These are phyloP conservation scores for Leccinum sublutescens DNA, from an alignment of 768 basidiomycete genomes.

Conservation along the genomic window DNA sequence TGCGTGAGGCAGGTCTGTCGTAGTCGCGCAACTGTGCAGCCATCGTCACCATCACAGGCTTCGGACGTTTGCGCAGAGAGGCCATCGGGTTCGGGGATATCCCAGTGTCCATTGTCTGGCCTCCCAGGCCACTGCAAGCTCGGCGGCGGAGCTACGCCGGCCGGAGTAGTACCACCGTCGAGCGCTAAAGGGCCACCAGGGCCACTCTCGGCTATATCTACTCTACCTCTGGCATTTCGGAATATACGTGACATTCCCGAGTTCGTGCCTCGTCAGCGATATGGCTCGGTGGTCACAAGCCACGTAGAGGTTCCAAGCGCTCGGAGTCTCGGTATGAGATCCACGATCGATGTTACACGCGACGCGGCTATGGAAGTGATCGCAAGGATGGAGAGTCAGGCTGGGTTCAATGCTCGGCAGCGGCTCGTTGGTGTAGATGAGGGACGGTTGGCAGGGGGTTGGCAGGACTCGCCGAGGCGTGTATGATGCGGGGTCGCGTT, in stretches of 20 bases:
- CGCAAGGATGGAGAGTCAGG: conserved; percentile 25
- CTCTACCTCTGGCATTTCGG: conserved; percentile 1
- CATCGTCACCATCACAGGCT: conserved; percentile 25
- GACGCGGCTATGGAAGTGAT: conserved; percentile 23
- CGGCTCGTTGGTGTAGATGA: conserved; percentile 5
- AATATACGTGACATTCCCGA: conserved; percentile 23
- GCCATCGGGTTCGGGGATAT: conserved; percentile 19
- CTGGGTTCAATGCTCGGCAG: conserved; percentile 6
- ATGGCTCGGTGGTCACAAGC: neutral
- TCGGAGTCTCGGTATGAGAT: neutral
- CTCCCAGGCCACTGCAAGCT: conserved; percentile 20
- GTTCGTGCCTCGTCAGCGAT: conserved; percentile 26
- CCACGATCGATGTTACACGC: neutral
- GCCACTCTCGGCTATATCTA: neutral
- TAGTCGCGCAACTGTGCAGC: conserved; percentile 8
- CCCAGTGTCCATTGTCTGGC: conserved; percentile 25
- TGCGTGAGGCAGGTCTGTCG: conserved; percentile 18
- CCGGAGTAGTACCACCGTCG: neutral
- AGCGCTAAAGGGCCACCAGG: neutral
- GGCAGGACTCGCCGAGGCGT: conserved; percentile 7
- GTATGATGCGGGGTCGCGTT: neutral
- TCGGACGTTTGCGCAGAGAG: conserved; percentile 30
- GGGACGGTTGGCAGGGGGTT: neutral
- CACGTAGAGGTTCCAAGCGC: neutral
- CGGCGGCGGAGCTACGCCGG: conserved; percentile 3